Percentiles rank a stretch among this genome's conserved stretches.
These are phyloP conservation scores for Termitomyces sp. DNA, from an alignment of 768 basidiomycete genomes.

Conservation along the genomic window DNA sequence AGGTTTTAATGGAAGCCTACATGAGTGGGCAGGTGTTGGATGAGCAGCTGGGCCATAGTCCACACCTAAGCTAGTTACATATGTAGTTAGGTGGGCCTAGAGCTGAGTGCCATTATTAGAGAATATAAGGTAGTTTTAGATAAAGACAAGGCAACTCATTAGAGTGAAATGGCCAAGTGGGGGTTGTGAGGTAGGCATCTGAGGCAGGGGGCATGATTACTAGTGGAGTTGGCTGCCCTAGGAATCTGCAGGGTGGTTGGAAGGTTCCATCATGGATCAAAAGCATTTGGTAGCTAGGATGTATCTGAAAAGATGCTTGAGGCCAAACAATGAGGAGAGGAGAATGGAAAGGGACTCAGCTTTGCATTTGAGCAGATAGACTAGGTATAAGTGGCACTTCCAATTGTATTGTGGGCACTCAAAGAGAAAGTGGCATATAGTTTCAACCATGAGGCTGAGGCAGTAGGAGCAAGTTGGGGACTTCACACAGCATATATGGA, in stretches of 20 bases:
- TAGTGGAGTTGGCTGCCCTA: not conserved
- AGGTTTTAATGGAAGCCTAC: too few relatives aligned
- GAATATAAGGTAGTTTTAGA: not conserved
- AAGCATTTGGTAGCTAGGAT: not conserved
- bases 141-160: too few relatives aligned
- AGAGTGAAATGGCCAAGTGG: too few relatives aligned
- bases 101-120: not conserved
- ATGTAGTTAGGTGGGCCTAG: too few relatives aligned
- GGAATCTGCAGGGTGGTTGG: not conserved
- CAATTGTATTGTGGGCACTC: slow-evolving; percentile 15
- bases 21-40: too few relatives aligned
- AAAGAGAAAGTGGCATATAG: too few relatives aligned
- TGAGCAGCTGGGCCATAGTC: too few relatives aligned
- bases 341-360: not conserved
- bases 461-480: too few relatives aligned
- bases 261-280: not conserved
- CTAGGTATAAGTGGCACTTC: slow-evolving; percentile 4
- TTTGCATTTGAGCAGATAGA: not conserved
- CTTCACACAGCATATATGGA: too few relatives aligned
- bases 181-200: too few relatives aligned
- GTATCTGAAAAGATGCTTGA: not conserved
- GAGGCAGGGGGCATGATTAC: too few relatives aligned
- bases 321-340: not conserved
- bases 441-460: too few relatives aligned
- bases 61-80: not conserved